These are phyloP conservation scores for Pleurotus pulmonarius DNA, from an alignment of 768 basidiomycete species.

Conservation along the genomic window DNA sequence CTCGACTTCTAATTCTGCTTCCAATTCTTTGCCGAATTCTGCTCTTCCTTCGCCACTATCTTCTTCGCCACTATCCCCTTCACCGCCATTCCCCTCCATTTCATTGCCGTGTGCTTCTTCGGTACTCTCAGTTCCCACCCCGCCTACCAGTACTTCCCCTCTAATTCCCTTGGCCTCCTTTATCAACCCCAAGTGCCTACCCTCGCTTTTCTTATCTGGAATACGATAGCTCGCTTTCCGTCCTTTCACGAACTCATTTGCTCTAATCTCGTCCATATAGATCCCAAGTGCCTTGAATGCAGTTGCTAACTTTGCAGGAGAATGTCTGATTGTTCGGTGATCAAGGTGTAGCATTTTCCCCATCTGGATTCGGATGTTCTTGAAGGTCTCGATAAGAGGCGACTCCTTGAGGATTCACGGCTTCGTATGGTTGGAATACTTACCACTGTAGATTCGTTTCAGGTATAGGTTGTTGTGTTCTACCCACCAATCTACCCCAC, in stretches of 20 bases:
- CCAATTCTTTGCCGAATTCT: too few relatives aligned
- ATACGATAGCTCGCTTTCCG: conserved; percentile 12
- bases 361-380: conserved; percentile 18
- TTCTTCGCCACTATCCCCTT: too few relatives aligned
- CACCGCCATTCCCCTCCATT: too few relatives aligned
- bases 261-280: conserved; percentile 12
- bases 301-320: conserved; percentile 20
- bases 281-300: conserved; percentile 9
- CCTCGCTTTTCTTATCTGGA: conserved; percentile 13
- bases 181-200: too few relatives aligned
- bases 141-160: too few relatives aligned
- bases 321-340: conserved; percentile 20
- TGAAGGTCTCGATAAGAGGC: conserved; percentile 28
- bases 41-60: too few relatives aligned
- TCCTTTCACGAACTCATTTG: conserved; percentile 11
- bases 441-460: conserved; percentile 32
- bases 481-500: conserved; percentile 34
- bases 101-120: too few relatives aligned
- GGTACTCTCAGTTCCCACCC: too few relatives aligned
- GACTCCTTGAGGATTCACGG: conserved; percentile 29
- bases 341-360: conserved; percentile 22
- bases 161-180: too few relatives aligned
- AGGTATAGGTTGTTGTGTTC: conserved; percentile 41
- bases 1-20: too few relatives aligned
- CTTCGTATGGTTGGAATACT: conserved; percentile 28